phyloP scores from a whole-genome alignment of 2,329 filamentous ascomycete species.

The Tolypocladium ophioglossoides region DNA sequence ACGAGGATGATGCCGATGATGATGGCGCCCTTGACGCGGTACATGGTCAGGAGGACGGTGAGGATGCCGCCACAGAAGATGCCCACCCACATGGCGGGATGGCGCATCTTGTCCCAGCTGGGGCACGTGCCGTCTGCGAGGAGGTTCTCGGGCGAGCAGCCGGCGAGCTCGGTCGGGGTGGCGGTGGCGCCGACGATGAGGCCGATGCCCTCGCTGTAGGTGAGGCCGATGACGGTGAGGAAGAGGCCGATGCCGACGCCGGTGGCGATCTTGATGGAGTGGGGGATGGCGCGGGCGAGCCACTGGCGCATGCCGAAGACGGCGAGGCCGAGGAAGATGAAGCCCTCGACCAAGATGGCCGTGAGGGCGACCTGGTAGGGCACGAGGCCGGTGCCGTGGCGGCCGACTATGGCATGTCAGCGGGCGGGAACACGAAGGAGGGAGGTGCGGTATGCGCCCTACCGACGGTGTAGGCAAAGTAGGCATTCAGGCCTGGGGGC shows the following conservation, averaged over 20 bases:
- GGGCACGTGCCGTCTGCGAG: conserved; percentile 48
- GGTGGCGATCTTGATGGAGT: conserved; percentile 77
- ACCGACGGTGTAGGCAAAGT: conserved; percentile 63
- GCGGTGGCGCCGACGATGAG: conserved; percentile 57
- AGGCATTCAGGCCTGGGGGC: conserved; percentile 58
- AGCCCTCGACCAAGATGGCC: conserved; percentile 81
- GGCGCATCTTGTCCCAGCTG: conserved; percentile 62
- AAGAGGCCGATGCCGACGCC: conserved; percentile 81
- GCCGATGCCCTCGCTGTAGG: conserved; percentile 75
- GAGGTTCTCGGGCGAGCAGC: conserved; percentile 42
- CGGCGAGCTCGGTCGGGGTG: conserved; percentile 66
- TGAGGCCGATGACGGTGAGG: conserved; percentile 63
- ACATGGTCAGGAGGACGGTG: conserved; percentile 73
- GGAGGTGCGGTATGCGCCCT: conserved; percentile 11
- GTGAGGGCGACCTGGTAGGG: conserved; percentile 69
- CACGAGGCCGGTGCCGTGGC: conserved; percentile 61
- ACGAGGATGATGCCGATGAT: conserved; percentile 76
- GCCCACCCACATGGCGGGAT: conserved; percentile 75
- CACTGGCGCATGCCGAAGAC: conserved; percentile 76
- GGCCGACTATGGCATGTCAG: conserved; percentile 44
- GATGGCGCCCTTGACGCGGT: conserved; percentile 77
- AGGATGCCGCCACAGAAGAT: conserved; percentile 79
- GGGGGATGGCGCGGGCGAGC: conserved; percentile 74
- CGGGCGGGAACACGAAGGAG: neutral
- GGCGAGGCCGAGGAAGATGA: conserved; percentile 73